A percentile compares a stretch with the other conserved stretches of the same genome.
Conservation (phyloP, 352 stramenopile genomes). For the Globisporangium parvum region DNA sequence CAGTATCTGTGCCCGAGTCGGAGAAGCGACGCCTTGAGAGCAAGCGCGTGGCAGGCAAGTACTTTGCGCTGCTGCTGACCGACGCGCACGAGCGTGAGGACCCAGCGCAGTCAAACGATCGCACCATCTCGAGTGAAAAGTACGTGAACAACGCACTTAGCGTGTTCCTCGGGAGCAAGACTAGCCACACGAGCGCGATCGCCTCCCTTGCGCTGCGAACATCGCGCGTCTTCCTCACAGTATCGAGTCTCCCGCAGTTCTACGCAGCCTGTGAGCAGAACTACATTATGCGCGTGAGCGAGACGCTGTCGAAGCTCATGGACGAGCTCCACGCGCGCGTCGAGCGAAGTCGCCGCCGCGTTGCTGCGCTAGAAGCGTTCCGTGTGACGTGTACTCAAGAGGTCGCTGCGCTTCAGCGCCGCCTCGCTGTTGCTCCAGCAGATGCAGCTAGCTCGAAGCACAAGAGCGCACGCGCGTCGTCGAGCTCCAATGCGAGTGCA, state of each 20-base stretch:
- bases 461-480: not conserved
- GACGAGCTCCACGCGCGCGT: slow-evolving; percentile 31
- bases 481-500: not conserved
- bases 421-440: not conserved
- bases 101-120: not conserved
- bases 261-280: slow-evolving; percentile 38
- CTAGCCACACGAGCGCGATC: slow-evolving; percentile 25
- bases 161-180: slow-evolving; percentile 28
- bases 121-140: slow-evolving; percentile 29
- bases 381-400: slow-evolving; percentile 21
- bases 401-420: slow-evolving; percentile 3
- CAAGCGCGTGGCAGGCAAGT: slow-evolving; percentile 20
- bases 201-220: slow-evolving; percentile 15
- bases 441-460: not conserved
- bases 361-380: slow-evolving; percentile 22
- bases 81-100: not conserved
- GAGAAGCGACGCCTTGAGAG: slow-evolving; percentile 24
- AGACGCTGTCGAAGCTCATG: slow-evolving; percentile 27
- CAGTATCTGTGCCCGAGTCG: slow-evolving; percentile 2
- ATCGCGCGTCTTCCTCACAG: slow-evolving; percentile 33
- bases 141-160: slow-evolving; percentile 35
- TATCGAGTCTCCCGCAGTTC: slow-evolving; percentile 31
- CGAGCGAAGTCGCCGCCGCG: slow-evolving; percentile 31
- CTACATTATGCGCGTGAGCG: slow-evolving; percentile 40
- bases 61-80: slow-evolving; percentile 19